Evolutionary conservation across 2,329 filamentous ascomycete species (phyloP).

Genomic region (Tolypocladium cylindrosporum): DNA sequence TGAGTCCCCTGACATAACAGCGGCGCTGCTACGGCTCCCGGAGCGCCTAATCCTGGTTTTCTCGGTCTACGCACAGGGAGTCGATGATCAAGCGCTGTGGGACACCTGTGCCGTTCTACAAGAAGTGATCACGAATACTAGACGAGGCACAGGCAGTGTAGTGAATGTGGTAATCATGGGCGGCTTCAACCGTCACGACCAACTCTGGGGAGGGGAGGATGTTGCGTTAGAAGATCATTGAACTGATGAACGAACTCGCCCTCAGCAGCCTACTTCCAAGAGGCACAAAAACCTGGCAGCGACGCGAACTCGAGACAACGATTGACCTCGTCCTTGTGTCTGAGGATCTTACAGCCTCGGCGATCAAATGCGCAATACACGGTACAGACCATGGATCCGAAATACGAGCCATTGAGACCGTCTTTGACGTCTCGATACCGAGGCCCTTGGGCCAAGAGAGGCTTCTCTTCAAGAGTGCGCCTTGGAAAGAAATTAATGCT

Average conservation of each 20-base stretch:
- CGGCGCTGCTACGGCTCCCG: neutral
- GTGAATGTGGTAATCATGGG: slow-evolving; percentile 2
- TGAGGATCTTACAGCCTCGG: no score
- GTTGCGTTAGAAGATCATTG: slow-evolving; percentile 10
- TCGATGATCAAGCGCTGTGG: neutral
- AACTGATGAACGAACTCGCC: slow-evolving; percentile 5
- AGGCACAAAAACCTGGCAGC: no score
- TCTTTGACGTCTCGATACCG: no score
- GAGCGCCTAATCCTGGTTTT: slow-evolving; percentile 1
- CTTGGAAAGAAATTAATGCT: no score
- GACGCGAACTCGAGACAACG: no score
- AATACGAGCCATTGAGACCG: no score
- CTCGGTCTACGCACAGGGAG: slow-evolving; percentile 1
- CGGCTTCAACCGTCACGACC: slow-evolving; percentile 1
- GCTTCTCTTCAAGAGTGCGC: no score
- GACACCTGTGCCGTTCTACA: neutral
- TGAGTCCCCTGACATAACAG: neutral
- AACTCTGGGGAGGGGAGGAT: slow-evolving; percentile 7
- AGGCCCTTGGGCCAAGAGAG: no score
- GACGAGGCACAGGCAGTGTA: neutral
- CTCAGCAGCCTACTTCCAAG: no score
- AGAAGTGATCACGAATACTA: neutral
- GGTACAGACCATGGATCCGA: no score
- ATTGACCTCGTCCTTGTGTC: no score
- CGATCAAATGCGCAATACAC: no score